phyloP scores from a whole-genome alignment of 176 grass and related monocot species.

The Alopecurus myosuroides region DNA sequence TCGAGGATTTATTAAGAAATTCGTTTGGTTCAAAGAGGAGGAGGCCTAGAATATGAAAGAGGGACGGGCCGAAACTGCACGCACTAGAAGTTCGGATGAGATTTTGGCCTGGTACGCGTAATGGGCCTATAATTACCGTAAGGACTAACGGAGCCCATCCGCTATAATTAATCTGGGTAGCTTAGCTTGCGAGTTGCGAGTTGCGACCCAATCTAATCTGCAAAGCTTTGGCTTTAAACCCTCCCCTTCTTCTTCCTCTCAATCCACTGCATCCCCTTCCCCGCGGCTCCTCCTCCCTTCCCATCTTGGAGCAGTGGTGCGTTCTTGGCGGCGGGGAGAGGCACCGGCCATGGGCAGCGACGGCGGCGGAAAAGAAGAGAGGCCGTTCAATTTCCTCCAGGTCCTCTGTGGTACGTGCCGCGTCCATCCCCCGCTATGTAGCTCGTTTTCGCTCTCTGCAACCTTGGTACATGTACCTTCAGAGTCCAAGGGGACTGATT shows the following conservation, averaged over 20 bases:
- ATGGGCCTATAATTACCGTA: neutral
- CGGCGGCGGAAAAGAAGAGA: constrained; percentile 25
- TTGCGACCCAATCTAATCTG: neutral
- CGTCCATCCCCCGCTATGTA: too few relatives aligned
- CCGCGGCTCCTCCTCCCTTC: neutral
- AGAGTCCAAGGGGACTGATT: neutral
- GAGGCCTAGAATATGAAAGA: too few relatives aligned
- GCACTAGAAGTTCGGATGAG: too few relatives aligned
- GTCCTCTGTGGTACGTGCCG: too few relatives aligned
- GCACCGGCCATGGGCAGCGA: constrained; percentile 18
- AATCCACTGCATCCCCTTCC: neutral
- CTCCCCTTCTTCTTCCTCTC: neutral
- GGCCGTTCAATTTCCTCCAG: constrained; percentile 44
- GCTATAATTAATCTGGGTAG: neutral
- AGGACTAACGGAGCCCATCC: neutral
- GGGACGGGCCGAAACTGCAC: too few relatives aligned
- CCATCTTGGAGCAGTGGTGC: neutral
- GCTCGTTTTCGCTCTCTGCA: neutral
- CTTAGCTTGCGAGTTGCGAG: too few relatives aligned
- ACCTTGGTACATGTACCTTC: neutral
- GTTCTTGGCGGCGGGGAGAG: neutral
- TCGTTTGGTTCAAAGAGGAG: too few relatives aligned
- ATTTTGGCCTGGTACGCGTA: too few relatives aligned
- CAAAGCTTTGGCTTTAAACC: neutral
- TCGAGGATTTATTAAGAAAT: too few relatives aligned